These are phyloP conservation scores for Ormosia semicastrata DNA, from an alignment of 306 rosid species.

Conservation along the genomic window DNA sequence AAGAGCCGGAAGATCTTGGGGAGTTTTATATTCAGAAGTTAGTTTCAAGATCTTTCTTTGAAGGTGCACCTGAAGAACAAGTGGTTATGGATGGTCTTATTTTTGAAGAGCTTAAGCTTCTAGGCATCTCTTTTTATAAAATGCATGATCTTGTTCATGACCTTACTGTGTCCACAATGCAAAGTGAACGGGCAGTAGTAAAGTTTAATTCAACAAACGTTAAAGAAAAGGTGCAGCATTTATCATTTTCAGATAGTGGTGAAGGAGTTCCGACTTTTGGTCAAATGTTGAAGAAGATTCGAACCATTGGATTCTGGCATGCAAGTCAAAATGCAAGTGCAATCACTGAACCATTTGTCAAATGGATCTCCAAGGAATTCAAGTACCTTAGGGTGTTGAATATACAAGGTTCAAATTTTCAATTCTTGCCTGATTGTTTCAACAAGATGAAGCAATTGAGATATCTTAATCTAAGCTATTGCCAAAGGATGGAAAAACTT, in stretches of 20 bases:
- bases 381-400: slow-evolving; percentile 33
- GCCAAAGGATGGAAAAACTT: slow-evolving; percentile 25
- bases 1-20: slow-evolving; percentile 29
- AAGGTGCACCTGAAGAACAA: slow-evolving; percentile 24
- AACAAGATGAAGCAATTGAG: slow-evolving; percentile 31
- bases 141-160: slow-evolving; percentile 34
- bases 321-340: slow-evolving; percentile 2
- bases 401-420: slow-evolving; percentile 19
- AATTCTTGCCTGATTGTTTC: slow-evolving; percentile 28
- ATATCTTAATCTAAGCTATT: slow-evolving; percentile 29
- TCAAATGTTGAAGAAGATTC: background rate
- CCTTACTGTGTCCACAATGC: slow-evolving; percentile 28
- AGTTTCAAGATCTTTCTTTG: slow-evolving; percentile 31
- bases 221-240: slow-evolving; percentile 26
- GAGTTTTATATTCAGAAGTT: slow-evolving; percentile 24
- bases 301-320: slow-evolving; percentile 31
- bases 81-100: slow-evolving; percentile 30
- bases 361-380: slow-evolving; percentile 24
- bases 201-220: slow-evolving; percentile 10
- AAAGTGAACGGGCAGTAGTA: slow-evolving; percentile 20
- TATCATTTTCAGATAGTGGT: slow-evolving; percentile 21
- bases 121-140: slow-evolving; percentile 16
- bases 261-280: slow-evolving; percentile 10
- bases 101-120: slow-evolving; percentile 28
- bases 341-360: slow-evolving; percentile 15